Conservation (phyloP, 306 rosid species). For the Hippophae rhamnoides region DNA sequence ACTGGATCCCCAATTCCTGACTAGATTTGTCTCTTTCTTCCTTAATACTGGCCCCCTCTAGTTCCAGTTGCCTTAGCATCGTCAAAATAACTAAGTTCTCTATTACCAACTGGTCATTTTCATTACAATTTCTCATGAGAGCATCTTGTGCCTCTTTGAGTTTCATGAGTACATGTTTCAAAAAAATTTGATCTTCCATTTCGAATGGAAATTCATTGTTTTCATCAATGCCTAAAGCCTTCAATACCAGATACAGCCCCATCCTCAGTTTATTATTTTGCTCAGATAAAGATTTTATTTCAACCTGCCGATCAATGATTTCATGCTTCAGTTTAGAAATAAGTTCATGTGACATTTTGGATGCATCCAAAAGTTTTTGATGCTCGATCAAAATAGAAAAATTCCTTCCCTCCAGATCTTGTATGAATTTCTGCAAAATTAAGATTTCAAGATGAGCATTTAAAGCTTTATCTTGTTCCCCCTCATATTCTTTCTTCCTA, state of each 20-base stretch:
- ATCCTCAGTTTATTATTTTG: slow-evolving; percentile 40
- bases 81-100: slow-evolving; percentile 62
- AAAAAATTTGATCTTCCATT: slow-evolving; percentile 41
- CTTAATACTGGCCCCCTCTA: slow-evolving; percentile 29
- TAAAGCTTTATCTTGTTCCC: slow-evolving; percentile 48
- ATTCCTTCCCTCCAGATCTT: slow-evolving; percentile 50
- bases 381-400: slow-evolving; percentile 47
- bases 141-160: slow-evolving; percentile 44
- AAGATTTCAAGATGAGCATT: slow-evolving; percentile 53
- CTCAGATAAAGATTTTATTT: slow-evolving; percentile 43
- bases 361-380: slow-evolving; percentile 54
- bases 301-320: slow-evolving; percentile 32
- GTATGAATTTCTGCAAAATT: slow-evolving; percentile 51
- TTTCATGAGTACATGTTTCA: slow-evolving; percentile 35
- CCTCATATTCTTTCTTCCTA: slow-evolving; percentile 50
- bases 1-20: slow-evolving; percentile 39
- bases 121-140: slow-evolving; percentile 26
- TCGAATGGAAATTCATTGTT: slow-evolving; percentile 19
- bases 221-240: slow-evolving; percentile 31
- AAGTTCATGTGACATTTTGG: slow-evolving; percentile 36
- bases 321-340: slow-evolving; percentile 57
- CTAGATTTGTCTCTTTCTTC: slow-evolving; percentile 41
- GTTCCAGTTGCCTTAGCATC: slow-evolving; percentile 50
- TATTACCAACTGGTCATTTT: slow-evolving; percentile 40
- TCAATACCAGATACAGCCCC: slow-evolving; percentile 59